Evolutionary conservation across 2,329 filamentous ascomycete species (phyloP), one percentile per base, ranked within the genome.

Genomic region (Thelonectria discophora): DNA sequence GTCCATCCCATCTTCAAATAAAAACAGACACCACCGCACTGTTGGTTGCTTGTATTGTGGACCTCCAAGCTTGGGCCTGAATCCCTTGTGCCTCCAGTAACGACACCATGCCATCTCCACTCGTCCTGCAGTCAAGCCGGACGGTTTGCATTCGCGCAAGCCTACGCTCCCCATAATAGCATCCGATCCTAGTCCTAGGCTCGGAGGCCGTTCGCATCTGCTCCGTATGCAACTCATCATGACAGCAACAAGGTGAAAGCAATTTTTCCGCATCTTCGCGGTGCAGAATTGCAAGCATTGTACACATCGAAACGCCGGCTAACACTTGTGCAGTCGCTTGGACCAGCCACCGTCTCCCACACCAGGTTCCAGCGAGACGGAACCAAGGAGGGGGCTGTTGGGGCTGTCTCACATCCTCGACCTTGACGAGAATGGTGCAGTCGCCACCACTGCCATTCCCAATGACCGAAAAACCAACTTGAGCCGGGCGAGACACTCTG

Each of bases 401-500:
- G 54, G 54, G 54, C 37, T 53, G 48, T 57, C 46, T 53, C 53
- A 24, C 18, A 39, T 53, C 48, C 58, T 32, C 30, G 52, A 45
- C 50, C 45, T 34, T 60, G 40, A 32, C 21, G 15, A 51, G 48
- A 56, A 42, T 30, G 53, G 53, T 42, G 43, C 32, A 53, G 45
- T 53, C 20, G 53, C 58, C 58, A 61, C 58, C 34, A 15, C 20
- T 11, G 24, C 32, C 34, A 46, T 48, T 11, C 6, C 47, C 47
- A 56, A 55, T 61, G 52, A 47, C 18, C 39, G 52, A 48, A 57
- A 24, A 49, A 43, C 34, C 37, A 55, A 48, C 47, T 56, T 47
- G 45, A 50, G 52, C 34, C n/a, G 21, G 39, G 47, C 54, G 42
- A 64, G 59, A 63, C 60, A 60, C 65, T 65, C 65, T 65, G 57